Percentiles rank a stretch among this genome's conserved stretches.
These are phyloP conservation scores for Melaleuca quinquenervia DNA, from an alignment of 345 rosid species.

Conservation along the genomic window DNA sequence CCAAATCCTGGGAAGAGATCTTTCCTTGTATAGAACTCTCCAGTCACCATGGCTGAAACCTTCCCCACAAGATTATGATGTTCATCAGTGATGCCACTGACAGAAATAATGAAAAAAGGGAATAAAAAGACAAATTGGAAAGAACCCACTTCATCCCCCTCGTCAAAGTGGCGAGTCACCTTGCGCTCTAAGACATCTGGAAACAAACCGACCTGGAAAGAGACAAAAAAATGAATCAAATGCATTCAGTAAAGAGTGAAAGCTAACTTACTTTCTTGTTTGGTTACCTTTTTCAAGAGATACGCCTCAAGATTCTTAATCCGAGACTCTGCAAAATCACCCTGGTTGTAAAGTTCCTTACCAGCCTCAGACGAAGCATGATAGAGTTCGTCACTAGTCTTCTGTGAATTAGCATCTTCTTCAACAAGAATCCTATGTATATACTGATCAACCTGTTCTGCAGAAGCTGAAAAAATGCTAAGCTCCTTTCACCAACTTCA, in stretches of 20 bases:
- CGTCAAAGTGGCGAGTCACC: conserved; percentile 59
- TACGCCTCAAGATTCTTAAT: conserved; percentile 41
- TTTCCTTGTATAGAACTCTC: conserved; percentile 74
- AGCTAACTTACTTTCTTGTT: neutral
- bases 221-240: neutral
- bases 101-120: neutral
- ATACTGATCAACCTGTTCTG: conserved; percentile 65
- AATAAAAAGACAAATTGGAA: neutral
- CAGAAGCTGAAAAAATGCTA: neutral
- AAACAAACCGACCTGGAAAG: conserved; percentile 69
- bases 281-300: conserved; percentile 44
- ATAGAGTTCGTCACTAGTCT: conserved; percentile 35
- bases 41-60: conserved; percentile 88
- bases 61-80: conserved; percentile 4
- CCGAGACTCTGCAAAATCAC: conserved; percentile 65
- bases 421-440: conserved; percentile 73
- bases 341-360: conserved; percentile 52
- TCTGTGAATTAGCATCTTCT: conserved; percentile 51
- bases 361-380: conserved; percentile 65
- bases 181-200: conserved; percentile 82
- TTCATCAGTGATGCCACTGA: neutral
- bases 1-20: conserved; percentile 88
- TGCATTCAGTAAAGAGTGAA: neutral
- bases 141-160: conserved; percentile 59
- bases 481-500: neutral